Percentiles rank a stretch among this genome's conserved stretches.
phyloP scores from a whole-genome alignment of 495 filamentous ascomycete species.

The Rhypophila decipiens region DNA sequence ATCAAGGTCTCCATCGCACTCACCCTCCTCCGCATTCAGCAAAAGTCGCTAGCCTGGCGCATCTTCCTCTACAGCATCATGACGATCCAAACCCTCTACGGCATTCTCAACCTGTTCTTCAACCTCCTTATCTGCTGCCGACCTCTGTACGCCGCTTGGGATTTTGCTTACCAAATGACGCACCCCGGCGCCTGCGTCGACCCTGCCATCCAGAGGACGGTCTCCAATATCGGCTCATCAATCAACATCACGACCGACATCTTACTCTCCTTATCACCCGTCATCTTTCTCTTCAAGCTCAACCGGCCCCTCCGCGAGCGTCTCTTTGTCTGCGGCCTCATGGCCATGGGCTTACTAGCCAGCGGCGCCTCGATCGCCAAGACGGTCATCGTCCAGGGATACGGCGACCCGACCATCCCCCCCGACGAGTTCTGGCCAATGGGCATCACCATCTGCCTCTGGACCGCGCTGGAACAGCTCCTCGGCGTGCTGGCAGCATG shows the following conservation, averaged over 20 bases:
- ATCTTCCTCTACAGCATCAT: constrained; percentile 49
- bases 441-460: constrained; percentile 19
- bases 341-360: constrained; percentile 23
- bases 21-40: constrained; percentile 21
- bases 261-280: constrained; percentile 17
- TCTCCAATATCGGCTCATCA: constrained; percentile 13
- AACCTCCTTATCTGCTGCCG: constrained; percentile 17
- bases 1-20: constrained; percentile 23
- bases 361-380: constrained; percentile 16
- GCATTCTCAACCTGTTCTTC: constrained; percentile 28
- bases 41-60: constrained; percentile 28
- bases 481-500: constrained; percentile 21
- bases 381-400: constrained; percentile 18
- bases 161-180: constrained; percentile 1
- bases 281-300: constrained; percentile 18
- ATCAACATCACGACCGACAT: constrained; percentile 24
- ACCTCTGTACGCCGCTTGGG: constrained; percentile 17
- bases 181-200: constrained; percentile 11
- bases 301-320: constrained; percentile 21
- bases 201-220: constrained; percentile 9
- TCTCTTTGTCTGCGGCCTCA: constrained; percentile 20
- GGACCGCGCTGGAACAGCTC: constrained; percentile 18
- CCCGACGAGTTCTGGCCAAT: constrained; percentile 10
- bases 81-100: constrained; percentile 51
- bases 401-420: constrained; percentile 3